Conservation (phyloP, 1,139 yeast genomes). For the Torulaspora globosa region DNA sequence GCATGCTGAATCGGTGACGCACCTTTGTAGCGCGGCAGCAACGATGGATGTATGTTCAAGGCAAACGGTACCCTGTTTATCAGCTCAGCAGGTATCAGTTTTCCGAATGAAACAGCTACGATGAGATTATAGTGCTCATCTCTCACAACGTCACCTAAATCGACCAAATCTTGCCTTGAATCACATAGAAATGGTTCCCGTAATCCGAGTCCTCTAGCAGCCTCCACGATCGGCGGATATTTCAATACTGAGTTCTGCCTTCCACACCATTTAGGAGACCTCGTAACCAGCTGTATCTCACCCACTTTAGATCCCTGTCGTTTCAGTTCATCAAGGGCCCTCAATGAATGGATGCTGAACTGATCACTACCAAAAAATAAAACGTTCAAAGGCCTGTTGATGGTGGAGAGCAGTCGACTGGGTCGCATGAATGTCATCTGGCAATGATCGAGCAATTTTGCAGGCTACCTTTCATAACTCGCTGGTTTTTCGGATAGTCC, state of each 20-base stretch:
- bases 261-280: conserved; percentile 70
- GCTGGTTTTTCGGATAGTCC: neutral
- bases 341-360: conserved; percentile 62
- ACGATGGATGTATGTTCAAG: conserved; percentile 87
- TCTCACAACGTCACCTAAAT: conserved; percentile 25
- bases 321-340: conserved; percentile 43
- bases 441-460: neutral
- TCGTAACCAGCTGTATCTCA: conserved; percentile 58
- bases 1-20: conserved; percentile 88
- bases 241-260: conserved; percentile 47
- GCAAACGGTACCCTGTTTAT: conserved; percentile 52
- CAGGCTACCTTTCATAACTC: neutral
- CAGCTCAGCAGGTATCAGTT: conserved; percentile 62
- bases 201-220: conserved; percentile 39
- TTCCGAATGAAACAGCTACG: conserved; percentile 87
- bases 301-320: conserved; percentile 38
- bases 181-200: conserved; percentile 56
- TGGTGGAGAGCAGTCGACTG: conserved; percentile 5
- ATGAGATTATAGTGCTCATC: conserved; percentile 51
- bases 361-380: conserved; percentile 81
- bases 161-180: conserved; percentile 48
- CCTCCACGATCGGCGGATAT: conserved; percentile 55
- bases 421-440: neutral
- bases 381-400: conserved; percentile 37
- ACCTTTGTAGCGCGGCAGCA: conserved; percentile 79